Evolutionary conservation across 2,329 filamentous ascomycete genomes (phyloP).

Genomic region (Mollisia scopiformis): DNA sequence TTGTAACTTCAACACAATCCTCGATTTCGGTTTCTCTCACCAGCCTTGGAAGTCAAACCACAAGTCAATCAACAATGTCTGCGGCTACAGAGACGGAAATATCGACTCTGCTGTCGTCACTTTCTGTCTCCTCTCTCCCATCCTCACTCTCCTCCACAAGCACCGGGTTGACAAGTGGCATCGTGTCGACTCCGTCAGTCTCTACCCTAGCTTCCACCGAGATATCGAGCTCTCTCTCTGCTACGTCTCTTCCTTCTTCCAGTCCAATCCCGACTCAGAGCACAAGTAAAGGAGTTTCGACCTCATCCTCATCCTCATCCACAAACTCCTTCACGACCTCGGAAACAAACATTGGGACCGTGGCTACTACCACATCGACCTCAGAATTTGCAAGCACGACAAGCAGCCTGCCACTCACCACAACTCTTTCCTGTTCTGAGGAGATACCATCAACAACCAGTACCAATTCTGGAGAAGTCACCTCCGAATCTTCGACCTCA

Average conservation of each 20-base stretch:
- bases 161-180: too few species aligned
- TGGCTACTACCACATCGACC: background rate
- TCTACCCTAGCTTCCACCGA: too few species aligned
- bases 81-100: background rate
- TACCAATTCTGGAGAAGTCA: background rate
- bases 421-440: background rate
- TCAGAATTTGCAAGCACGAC: background rate
- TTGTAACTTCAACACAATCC: background rate
- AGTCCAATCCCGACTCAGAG: background rate
- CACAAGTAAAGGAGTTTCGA: background rate
- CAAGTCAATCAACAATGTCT: too few species aligned
- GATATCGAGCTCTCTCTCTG: too few species aligned
- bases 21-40: background rate
- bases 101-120: too few species aligned
- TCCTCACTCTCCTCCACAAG: background rate
- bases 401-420: background rate
- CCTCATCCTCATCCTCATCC: background rate
- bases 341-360: background rate
- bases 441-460: background rate
- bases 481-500: background rate
- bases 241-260: background rate
- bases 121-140: background rate
- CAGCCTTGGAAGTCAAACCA: background rate
- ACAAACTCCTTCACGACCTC: background rate
- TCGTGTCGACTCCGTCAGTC: background rate